These are phyloP conservation scores for Annulohypoxylon truncatum DNA, from an alignment of 2,329 filamentous ascomycete genomes.

Conservation along the genomic window DNA sequence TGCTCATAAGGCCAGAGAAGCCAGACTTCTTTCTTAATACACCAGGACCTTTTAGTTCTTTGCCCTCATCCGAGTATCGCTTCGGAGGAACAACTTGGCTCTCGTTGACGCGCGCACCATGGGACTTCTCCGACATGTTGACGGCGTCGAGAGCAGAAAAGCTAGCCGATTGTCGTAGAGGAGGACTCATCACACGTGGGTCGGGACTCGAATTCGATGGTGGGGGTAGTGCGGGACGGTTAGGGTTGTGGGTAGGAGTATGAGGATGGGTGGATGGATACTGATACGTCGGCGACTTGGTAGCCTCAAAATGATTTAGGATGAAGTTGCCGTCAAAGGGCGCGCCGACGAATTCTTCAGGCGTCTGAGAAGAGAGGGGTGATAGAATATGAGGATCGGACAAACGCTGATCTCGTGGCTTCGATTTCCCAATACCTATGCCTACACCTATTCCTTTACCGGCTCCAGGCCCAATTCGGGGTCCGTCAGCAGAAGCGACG, in stretches of 20 bases:
- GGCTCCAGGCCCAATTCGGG: conserved; percentile 22
- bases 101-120: conserved; percentile 57
- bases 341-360: conserved; percentile 72
- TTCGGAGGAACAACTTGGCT: conserved; percentile 68
- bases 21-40: conserved; percentile 85
- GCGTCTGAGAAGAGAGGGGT: conserved; percentile 58
- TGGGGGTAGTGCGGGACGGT: conserved; percentile 48
- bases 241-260: not conserved
- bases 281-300: conserved; percentile 54
- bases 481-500: conserved; percentile 17
- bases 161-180: conserved; percentile 73
- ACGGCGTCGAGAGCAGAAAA: conserved; percentile 66
- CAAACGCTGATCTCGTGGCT: conserved; percentile 45
- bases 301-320: conserved; percentile 69
- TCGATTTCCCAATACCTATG: conserved; percentile 25
- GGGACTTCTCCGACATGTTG: conserved; percentile 61
- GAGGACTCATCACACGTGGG: conserved; percentile 63
- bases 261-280: conserved; percentile 37
- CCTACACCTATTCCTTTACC: conserved; percentile 19
- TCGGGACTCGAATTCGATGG: conserved; percentile 63
- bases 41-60: conserved; percentile 67
- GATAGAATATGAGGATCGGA: conserved; percentile 53
- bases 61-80: conserved; percentile 82
- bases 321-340: conserved; percentile 74
- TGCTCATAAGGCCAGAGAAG: conserved; percentile 89